Conservation (phyloP, 208 protist genomes). For the Leishmania guyanensis region DNA sequence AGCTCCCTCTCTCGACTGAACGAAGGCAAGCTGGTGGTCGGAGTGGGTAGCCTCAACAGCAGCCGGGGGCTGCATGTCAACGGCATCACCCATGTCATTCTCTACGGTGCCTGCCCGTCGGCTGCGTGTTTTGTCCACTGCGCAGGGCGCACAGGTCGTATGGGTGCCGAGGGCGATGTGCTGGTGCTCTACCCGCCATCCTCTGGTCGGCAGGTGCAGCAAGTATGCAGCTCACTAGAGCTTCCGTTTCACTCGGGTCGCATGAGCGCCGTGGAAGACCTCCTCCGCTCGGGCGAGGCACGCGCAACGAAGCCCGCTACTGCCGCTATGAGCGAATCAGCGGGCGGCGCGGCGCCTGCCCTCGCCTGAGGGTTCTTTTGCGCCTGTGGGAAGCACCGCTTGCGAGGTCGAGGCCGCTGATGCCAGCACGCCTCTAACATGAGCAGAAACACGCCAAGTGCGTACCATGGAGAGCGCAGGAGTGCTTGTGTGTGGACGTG, state of each 20-base stretch:
- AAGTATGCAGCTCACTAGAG: conserved; percentile 75
- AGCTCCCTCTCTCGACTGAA: conserved; percentile 69
- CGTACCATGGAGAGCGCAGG: neutral
- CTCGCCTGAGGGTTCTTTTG: neutral
- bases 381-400: neutral
- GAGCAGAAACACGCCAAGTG: too few species aligned
- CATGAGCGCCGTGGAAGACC: conserved; percentile 57
- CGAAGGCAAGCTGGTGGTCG: conserved; percentile 62
- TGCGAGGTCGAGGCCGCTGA: neutral
- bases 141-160: conserved; percentile 85
- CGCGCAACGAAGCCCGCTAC: neutral
- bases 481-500: neutral
- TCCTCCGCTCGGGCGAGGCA: conserved; percentile 29
- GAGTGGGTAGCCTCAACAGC: conserved; percentile 62
- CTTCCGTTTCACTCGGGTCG: conserved; percentile 65
- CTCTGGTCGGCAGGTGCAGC: conserved; percentile 69
- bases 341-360: neutral
- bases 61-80: conserved; percentile 86
- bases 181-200: conserved; percentile 76
- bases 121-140: conserved; percentile 83
- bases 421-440: neutral
- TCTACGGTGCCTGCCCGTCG: conserved; percentile 72
- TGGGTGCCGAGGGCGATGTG: conserved; percentile 81
- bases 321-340: neutral
- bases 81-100: conserved; percentile 80